Conservation (phyloP, 208 protist genomes). For the Trypanosoma grayi region DNA sequence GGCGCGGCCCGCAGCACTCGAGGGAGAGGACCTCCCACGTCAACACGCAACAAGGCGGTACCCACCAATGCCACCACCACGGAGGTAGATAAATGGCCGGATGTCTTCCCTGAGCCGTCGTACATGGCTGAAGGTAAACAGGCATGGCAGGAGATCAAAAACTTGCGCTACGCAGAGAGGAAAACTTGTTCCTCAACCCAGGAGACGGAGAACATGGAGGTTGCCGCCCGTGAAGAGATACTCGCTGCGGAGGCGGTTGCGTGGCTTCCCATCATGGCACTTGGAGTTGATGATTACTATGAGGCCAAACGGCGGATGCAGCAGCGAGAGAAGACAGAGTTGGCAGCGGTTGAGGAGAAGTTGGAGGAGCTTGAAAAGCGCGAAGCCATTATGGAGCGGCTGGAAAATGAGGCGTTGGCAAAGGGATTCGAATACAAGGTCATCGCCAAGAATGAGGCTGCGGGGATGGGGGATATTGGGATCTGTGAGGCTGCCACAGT, state of each 20-base stretch:
- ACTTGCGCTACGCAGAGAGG: conserved; percentile 21
- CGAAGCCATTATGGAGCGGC: conserved; percentile 7
- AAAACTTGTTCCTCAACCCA: conserved; percentile 8
- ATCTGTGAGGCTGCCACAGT: no score
- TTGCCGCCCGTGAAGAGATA: conserved; percentile 30
- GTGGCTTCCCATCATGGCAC: conserved; percentile 38
- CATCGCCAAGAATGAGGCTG: neutral
- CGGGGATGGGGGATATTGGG: neutral
- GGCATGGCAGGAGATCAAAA: conserved; percentile 31
- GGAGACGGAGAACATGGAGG: conserved; percentile 30
- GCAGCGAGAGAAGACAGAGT: conserved; percentile 11
- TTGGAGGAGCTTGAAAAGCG: conserved; percentile 25
- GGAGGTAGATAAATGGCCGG: conserved; percentile 4
- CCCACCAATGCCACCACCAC: no score
- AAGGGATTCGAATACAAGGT: neutral
- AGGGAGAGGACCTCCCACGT: no score
- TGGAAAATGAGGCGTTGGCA: conserved; percentile 7
- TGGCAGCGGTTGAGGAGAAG: neutral
- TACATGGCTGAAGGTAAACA: conserved; percentile 37
- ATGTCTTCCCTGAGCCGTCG: conserved; percentile 13
- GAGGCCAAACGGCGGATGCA: conserved; percentile 21
- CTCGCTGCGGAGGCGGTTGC: conserved; percentile 34
- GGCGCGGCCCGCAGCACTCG: neutral
- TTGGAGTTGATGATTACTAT: conserved; percentile 35
- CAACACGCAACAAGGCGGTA: no score